Conservation (phyloP, 2,329 filamentous ascomycete genomes). For the Macroventuria anomochaeta region DNA sequence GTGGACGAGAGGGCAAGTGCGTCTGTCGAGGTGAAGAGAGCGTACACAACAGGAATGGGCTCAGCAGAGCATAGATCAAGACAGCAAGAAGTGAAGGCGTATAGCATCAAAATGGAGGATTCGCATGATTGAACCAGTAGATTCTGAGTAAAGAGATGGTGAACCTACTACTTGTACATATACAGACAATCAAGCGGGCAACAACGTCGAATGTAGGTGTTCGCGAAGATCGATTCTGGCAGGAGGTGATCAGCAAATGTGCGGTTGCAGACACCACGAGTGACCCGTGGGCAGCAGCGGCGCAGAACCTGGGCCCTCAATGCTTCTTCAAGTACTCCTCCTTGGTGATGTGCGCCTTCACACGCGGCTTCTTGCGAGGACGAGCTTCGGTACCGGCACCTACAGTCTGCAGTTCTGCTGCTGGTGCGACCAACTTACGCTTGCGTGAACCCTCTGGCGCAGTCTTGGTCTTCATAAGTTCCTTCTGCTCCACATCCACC, state of each 20-base stretch:
- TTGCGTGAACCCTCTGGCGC: not conserved
- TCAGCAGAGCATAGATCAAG: too few relatives aligned
- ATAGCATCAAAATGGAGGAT: not conserved
- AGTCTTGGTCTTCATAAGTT: not conserved
- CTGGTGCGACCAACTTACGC: not conserved
- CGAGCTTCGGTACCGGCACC: not conserved
- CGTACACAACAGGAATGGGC: too few relatives aligned
- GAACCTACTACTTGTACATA: not conserved
- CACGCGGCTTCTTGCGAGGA: conserved; percentile 2
- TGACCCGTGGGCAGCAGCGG: not conserved
- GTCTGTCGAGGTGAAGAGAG: not conserved
- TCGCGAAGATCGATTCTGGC: not conserved
- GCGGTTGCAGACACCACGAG: not conserved
- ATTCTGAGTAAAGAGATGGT: not conserved
- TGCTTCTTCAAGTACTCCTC: not conserved
- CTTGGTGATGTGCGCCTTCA: conserved; percentile 2
- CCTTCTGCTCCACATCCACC: not conserved
- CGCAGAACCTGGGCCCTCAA: not conserved
- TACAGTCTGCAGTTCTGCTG: not conserved
- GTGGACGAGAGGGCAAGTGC: too few relatives aligned
- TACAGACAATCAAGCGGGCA: too few relatives aligned
- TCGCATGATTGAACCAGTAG: not conserved
- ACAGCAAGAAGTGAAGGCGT: too few relatives aligned
- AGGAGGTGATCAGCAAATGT: not conserved
- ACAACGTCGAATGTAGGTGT: not conserved